These are phyloP conservation scores for Populus hybrid DNA, from an alignment of 441 rosid genomes.

Conservation along the genomic window DNA sequence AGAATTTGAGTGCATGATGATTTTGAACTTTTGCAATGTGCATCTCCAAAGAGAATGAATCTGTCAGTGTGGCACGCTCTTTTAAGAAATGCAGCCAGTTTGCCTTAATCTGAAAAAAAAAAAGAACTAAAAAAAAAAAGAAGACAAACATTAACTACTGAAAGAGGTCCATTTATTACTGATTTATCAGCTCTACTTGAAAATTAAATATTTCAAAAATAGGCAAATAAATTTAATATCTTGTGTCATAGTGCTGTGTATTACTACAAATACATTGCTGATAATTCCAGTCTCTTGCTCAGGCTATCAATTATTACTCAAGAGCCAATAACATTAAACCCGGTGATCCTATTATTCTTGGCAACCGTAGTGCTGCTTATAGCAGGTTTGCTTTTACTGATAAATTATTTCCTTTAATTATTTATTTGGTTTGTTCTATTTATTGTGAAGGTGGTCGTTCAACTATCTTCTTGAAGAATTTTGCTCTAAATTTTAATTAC, in stretches of 20 bases:
- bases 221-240: neutral
- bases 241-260: neutral
- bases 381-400: conserved; percentile 48
- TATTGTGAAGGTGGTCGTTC: conserved; percentile 5
- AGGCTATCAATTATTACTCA: conserved; percentile 78
- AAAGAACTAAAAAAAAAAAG: no score
- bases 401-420: neutral
- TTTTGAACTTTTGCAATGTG: neutral
- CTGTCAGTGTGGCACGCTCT: neutral
- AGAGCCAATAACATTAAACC: conserved; percentile 77
- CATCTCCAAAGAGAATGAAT: neutral
- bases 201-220: neutral
- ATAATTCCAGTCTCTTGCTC: conserved; percentile 6
- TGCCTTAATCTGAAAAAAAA: neutral
- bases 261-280: neutral
- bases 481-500: conserved; percentile 15
- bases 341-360: conserved; percentile 69
- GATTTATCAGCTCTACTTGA: neutral
- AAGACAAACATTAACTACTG: neutral
- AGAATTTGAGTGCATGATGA: neutral
- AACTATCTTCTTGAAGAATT: conserved; percentile 8
- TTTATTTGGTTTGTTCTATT: conserved; percentile 1
- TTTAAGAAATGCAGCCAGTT: neutral
- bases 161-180: neutral
- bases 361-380: conserved; percentile 81